Percentiles rank a stretch among this genome's conserved stretches.
Evolutionary conservation across 31 red algal genomes (phyloP).

Genomic region (Asparagopsis taxiformis): DNA sequence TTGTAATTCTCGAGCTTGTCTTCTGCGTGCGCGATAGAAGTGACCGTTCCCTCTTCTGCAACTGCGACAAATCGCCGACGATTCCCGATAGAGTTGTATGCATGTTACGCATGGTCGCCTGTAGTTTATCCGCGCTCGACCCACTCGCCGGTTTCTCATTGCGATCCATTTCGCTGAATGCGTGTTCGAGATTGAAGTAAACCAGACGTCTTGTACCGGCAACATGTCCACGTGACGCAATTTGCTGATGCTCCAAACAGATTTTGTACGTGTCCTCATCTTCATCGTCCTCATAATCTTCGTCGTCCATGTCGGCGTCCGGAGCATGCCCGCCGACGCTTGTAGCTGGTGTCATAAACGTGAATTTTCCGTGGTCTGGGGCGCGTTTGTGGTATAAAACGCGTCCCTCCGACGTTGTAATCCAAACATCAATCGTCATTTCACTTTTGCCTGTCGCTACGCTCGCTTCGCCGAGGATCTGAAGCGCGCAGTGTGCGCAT

Average conservation of each 20-base stretch:
- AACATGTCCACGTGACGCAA: conserved; percentile 20
- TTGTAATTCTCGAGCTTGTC: conserved; percentile 18
- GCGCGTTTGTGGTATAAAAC: conserved; percentile 64
- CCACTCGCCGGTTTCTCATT: conserved; percentile 17
- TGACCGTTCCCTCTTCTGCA: conserved; percentile 49
- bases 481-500: not conserved
- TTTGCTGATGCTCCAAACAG: conserved; percentile 72
- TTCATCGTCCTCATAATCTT: conserved; percentile 31
- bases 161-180: conserved; percentile 6
- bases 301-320: conserved; percentile 28
- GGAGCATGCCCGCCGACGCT: conserved; percentile 8
- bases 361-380: conserved; percentile 63
- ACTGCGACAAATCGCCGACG: conserved; percentile 46
- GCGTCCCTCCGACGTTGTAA: conserved; percentile 50
- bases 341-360: conserved; percentile 42
- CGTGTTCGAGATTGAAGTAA: conserved; percentile 6
- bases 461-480: conserved; percentile 53
- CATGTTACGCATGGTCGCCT: conserved; percentile 53
- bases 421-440: conserved; percentile 76
- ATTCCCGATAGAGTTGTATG: conserved; percentile 58
- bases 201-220: conserved; percentile 46
- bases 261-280: conserved; percentile 69
- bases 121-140: conserved; percentile 34
- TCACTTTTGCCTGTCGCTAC: conserved; percentile 51
- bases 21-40: conserved; percentile 27